Conservation (phyloP, 2,329 filamentous ascomycete genomes). For the Aspergillus sp. region DNA sequence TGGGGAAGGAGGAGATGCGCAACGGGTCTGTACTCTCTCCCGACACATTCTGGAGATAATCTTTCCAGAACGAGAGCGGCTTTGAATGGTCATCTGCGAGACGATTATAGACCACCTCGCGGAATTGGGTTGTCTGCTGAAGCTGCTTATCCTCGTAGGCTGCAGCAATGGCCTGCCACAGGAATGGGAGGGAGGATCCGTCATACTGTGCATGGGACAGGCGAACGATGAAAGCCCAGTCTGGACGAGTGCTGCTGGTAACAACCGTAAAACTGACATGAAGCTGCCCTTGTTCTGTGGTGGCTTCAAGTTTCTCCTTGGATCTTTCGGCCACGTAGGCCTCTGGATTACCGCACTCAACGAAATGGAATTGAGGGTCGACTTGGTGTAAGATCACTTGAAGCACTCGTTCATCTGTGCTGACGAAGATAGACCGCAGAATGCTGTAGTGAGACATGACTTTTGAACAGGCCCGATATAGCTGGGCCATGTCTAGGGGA, state of each 20-base stretch:
- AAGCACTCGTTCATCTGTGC: background rate
- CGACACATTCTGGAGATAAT: background rate
- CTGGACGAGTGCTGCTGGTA: background rate
- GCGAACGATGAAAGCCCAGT: background rate
- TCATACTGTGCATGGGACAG: background rate
- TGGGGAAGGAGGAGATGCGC: background rate
- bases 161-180: background rate
- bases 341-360: background rate
- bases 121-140: background rate
- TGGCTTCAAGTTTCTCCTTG: background rate
- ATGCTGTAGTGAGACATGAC: background rate
- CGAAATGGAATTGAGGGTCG: background rate
- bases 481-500: background rate
- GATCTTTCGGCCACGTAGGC: background rate
- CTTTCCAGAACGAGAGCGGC: background rate
- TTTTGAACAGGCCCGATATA: background rate
- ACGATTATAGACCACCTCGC: background rate
- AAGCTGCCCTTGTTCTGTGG: background rate
- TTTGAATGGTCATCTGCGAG: background rate
- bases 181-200: background rate
- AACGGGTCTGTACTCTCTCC: background rate
- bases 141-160: background rate
- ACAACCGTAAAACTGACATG: background rate
- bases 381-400: background rate
- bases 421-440: background rate